Evolutionary conservation across 352 stramenopile genomes (phyloP).

Genomic region (Peronospora destructor): DNA sequence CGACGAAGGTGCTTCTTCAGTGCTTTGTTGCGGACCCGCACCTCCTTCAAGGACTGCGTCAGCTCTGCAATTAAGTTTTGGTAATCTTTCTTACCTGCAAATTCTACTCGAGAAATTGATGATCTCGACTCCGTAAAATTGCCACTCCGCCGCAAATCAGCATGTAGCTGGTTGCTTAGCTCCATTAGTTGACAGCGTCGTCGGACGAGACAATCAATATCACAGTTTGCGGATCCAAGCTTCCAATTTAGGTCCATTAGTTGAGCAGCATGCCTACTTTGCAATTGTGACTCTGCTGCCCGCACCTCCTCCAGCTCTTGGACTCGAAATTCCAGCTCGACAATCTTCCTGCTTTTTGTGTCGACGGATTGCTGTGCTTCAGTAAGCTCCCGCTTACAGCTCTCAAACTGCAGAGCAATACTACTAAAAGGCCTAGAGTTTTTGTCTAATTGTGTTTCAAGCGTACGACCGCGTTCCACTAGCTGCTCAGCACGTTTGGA

Average conservation of each 20-base stretch:
- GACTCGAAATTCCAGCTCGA: slow-evolving; percentile 37
- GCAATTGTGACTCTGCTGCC: slow-evolving; percentile 7
- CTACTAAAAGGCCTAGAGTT: slow-evolving; percentile 3
- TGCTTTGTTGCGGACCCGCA: slow-evolving; percentile 64
- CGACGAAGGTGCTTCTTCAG: slow-evolving; percentile 76
- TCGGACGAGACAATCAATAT: slow-evolving; percentile 58
- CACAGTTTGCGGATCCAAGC: slow-evolving; percentile 36
- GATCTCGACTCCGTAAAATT: slow-evolving; percentile 14
- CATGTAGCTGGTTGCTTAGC: slow-evolving; percentile 66
- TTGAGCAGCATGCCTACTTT: slow-evolving; percentile 26
- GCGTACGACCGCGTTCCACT: slow-evolving; percentile 28
- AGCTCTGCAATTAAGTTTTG: slow-evolving; percentile 66
- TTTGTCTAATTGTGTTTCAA: slow-evolving; percentile 37
- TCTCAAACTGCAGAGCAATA: slow-evolving; percentile 29
- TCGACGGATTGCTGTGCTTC: slow-evolving; percentile 41
- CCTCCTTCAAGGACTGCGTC: slow-evolving; percentile 61
- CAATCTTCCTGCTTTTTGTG: slow-evolving; percentile 35
- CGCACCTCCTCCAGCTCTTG: slow-evolving; percentile 14
- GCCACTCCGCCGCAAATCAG: slow-evolving; percentile 46
- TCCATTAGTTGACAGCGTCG: slow-evolving; percentile 76
- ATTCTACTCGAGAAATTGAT: slow-evolving; percentile 25
- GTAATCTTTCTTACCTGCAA: slow-evolving; percentile 62
- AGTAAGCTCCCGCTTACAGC: slow-evolving; percentile 36
- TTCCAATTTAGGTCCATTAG: slow-evolving; percentile 37
- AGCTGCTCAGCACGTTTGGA: slow-evolving; percentile 25